Conservation (phyloP, 225 moss, liverwort and hornwort species). For the Neckera pumila region DNA sequence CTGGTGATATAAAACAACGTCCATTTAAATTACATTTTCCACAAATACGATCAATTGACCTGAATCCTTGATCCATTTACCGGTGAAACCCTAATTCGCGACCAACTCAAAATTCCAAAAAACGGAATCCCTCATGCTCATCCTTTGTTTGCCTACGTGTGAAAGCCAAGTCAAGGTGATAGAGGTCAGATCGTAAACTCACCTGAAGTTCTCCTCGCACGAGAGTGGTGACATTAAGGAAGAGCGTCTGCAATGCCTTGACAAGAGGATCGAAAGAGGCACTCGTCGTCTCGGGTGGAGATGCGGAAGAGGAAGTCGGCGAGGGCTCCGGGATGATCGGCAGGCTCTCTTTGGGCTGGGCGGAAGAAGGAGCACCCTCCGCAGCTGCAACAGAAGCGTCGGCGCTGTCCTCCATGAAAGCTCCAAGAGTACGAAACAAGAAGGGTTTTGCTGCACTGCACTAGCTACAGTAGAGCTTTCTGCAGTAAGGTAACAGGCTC, state of each 20-base stretch:
- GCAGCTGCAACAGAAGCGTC: neutral
- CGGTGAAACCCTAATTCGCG: neutral
- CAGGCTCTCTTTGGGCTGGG: neutral
- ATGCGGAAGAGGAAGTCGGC: neutral
- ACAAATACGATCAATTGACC: neutral
- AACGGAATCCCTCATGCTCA: neutral
- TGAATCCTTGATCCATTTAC: neutral
- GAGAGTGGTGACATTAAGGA: conserved; percentile 53
- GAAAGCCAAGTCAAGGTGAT: neutral
- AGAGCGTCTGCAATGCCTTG: conserved; percentile 60
- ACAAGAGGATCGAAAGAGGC: conserved; percentile 20
- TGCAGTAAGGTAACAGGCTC: too few relatives aligned
- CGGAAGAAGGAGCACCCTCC: neutral
- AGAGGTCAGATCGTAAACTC: neutral
- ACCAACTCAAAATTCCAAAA: neutral
- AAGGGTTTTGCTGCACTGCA: neutral
- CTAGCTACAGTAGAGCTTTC: too few relatives aligned
- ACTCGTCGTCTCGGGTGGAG: neutral
- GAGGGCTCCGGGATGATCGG: neutral
- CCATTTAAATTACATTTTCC: neutral
- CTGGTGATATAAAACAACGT: neutral
- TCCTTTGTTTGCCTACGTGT: neutral
- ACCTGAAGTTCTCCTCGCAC: conserved; percentile 80
- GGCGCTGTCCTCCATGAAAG: neutral
- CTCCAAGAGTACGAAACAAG: neutral